Percentiles rank a stretch among this genome's conserved stretches.
Conservation (phyloP, 352 stramenopile genomes). For the Pythium phragmitis region DNA sequence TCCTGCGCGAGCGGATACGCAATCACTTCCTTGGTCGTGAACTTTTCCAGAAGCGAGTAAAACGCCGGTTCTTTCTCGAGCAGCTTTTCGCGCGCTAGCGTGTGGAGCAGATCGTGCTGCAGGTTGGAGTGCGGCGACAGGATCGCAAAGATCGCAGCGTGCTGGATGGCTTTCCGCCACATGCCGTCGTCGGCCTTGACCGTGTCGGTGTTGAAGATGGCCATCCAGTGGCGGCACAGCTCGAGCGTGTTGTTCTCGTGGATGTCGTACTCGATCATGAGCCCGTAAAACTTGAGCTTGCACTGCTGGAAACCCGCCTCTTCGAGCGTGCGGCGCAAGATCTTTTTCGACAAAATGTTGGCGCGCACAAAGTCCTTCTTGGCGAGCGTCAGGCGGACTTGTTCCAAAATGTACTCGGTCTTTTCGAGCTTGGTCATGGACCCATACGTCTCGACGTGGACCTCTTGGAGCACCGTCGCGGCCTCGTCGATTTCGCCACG, state of each 20-base stretch:
- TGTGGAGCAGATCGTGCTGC: slow-evolving; percentile 77
- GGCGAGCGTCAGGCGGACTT: slow-evolving; percentile 95
- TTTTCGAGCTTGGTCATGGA: slow-evolving; percentile 99
- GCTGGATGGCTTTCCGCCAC: slow-evolving; percentile 71
- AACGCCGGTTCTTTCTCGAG: slow-evolving; percentile 66
- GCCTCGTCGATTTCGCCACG: slow-evolving; percentile 92
- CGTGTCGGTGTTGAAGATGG: slow-evolving; percentile 79
- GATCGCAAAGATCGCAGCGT: slow-evolving; percentile 77
- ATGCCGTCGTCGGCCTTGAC: slow-evolving; percentile 66
- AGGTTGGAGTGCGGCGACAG: slow-evolving; percentile 76
- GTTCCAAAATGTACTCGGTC: slow-evolving; percentile 98
- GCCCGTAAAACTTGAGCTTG: slow-evolving; percentile 96
- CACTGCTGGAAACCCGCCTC: slow-evolving; percentile 94
- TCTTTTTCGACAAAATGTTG: slow-evolving; percentile 97
- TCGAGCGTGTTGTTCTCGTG: slow-evolving; percentile 96
- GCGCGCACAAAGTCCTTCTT: slow-evolving; percentile 98
- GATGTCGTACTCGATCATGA: slow-evolving; percentile 96
- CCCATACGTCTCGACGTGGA: slow-evolving; percentile 98
- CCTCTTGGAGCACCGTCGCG: slow-evolving; percentile 96
- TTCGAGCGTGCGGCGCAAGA: slow-evolving; percentile 92
- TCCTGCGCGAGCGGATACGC: slow-evolving; percentile 92
- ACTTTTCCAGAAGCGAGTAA: slow-evolving; percentile 74
- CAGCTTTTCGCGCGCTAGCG: slow-evolving; percentile 58
- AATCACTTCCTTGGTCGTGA: slow-evolving; percentile 97
- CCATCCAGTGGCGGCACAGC: slow-evolving; percentile 87